A percentile compares a stretch with the other conserved stretches of the same genome.
Conservation (phyloP, 2,329 filamentous ascomycete genomes). For the Microdochium trichocladiopsis region DNA sequence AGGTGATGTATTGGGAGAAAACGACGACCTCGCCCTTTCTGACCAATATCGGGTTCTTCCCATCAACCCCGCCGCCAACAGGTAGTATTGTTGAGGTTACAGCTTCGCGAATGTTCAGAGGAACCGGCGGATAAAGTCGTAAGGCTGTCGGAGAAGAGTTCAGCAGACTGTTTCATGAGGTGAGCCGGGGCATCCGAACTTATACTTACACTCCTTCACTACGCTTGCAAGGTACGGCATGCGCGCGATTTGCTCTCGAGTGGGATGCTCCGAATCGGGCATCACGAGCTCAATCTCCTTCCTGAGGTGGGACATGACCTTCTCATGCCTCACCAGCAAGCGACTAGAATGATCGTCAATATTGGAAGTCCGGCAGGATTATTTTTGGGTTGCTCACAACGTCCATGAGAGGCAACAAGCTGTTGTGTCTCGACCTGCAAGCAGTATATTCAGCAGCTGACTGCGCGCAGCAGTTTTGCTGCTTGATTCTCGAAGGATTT, state of each 20-base stretch:
- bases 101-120: slow-evolving; percentile 39
- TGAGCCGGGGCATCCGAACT: neutral
- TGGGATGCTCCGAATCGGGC: slow-evolving; percentile 6
- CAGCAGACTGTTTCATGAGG: neutral
- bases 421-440: slow-evolving; percentile 14
- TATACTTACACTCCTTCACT: slow-evolving; percentile 4
- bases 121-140: slow-evolving; percentile 41
- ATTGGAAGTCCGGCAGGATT: neutral
- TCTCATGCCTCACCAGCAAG: neutral
- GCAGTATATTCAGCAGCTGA: slow-evolving; percentile 13
- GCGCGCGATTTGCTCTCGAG: slow-evolving; percentile 8
- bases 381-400: slow-evolving; percentile 8
- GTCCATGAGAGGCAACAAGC: slow-evolving; percentile 15
- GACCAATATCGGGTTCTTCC: slow-evolving; percentile 13
- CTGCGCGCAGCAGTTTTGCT: slow-evolving; percentile 9
- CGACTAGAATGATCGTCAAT: neutral
- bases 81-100: slow-evolving; percentile 26
- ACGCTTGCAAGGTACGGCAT: slow-evolving; percentile 13
- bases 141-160: slow-evolving; percentile 23
- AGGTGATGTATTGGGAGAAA: slow-evolving; percentile 12
- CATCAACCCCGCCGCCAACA: slow-evolving; percentile 13
- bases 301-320: neutral
- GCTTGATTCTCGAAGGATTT: neutral
- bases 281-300: slow-evolving; percentile 7
- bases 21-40: slow-evolving; percentile 12